Evolutionary conservation across 352 stramenopile genomes (phyloP).

Genomic region (Globisporangium solare): DNA sequence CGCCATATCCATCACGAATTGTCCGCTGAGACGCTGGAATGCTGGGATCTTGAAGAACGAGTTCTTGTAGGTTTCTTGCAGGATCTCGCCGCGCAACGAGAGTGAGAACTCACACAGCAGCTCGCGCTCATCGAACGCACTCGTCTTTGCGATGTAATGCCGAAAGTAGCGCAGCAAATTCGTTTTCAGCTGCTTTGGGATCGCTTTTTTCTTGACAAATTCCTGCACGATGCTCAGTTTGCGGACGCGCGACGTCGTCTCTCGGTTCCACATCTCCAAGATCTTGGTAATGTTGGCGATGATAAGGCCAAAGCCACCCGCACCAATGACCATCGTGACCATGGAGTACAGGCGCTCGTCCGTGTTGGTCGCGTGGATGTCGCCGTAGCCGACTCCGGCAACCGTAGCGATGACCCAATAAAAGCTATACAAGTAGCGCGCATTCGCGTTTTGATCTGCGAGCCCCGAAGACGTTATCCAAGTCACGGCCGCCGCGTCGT

Average conservation of each 20-base stretch:
- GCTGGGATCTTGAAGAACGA: conserved; percentile 73
- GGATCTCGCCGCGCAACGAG: conserved; percentile 63
- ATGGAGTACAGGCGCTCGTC: conserved; percentile 71
- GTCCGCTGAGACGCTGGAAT: conserved; percentile 60
- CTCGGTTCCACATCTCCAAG: conserved; percentile 71
- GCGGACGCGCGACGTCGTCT: conserved; percentile 39
- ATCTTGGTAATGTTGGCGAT: conserved; percentile 86
- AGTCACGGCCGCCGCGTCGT: conserved; percentile 26
- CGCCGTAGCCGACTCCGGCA: conserved; percentile 78
- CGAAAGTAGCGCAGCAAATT: conserved; percentile 69
- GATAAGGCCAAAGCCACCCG: conserved; percentile 73
- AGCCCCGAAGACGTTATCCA: conserved; percentile 40
- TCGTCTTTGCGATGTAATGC: conserved; percentile 78
- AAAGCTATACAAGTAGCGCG: conserved; percentile 74
- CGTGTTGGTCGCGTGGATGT: conserved; percentile 71
- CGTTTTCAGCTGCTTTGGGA: conserved; percentile 43
- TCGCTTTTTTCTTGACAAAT: conserved; percentile 58
- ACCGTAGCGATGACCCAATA: conserved; percentile 86
- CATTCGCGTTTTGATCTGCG: conserved; percentile 16
- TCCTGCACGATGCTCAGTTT: conserved; percentile 65
- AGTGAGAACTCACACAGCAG: conserved; percentile 74
- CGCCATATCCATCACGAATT: conserved; percentile 82
- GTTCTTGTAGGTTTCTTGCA: conserved; percentile 72
- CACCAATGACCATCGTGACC: conserved; percentile 63
- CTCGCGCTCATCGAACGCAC: conserved; percentile 68